A percentile compares a stretch with the other conserved stretches of the same genome.
Evolutionary conservation across 2,329 filamentous ascomycete genomes (phyloP).

Genomic region (Cercospora nicotianae): DNA sequence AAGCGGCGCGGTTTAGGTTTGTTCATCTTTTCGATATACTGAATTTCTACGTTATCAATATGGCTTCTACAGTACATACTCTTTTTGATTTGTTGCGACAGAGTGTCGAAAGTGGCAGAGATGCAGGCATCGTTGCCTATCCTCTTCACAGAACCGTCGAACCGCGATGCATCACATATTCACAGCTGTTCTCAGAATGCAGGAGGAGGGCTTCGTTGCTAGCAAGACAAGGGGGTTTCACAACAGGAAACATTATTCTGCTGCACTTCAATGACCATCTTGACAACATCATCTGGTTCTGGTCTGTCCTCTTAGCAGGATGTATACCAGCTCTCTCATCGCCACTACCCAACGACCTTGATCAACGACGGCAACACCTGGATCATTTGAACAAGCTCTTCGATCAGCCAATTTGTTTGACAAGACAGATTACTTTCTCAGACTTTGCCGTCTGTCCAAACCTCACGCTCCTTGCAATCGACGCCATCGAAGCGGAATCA

Average conservation of each 20-base stretch:
- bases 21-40: background rate
- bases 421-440: constrained; percentile 8
- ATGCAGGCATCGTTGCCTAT: constrained; percentile 6
- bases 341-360: constrained; percentile 35
- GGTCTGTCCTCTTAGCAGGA: constrained; percentile 41
- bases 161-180: background rate
- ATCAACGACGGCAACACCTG: constrained; percentile 37
- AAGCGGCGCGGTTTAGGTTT: background rate
- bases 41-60: background rate
- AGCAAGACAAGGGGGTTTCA: background rate
- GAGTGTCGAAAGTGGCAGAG: background rate
- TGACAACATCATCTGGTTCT: constrained; percentile 47
- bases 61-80: constrained; percentile 4
- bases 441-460: background rate
- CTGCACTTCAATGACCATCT: constrained; percentile 40
- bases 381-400: constrained; percentile 23
- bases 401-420: constrained; percentile 6
- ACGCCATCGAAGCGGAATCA: background rate
- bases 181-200: background rate
- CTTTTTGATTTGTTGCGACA: background rate
- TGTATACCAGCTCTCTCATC: constrained; percentile 43
- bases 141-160: background rate
- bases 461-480: background rate
- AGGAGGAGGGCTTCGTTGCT: background rate
- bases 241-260: background rate